Evolutionary conservation across 805 yeast species (phyloP), one percentile per base, ranked within the genome.

Genomic region (Yamadazyma ubonensis): DNA sequence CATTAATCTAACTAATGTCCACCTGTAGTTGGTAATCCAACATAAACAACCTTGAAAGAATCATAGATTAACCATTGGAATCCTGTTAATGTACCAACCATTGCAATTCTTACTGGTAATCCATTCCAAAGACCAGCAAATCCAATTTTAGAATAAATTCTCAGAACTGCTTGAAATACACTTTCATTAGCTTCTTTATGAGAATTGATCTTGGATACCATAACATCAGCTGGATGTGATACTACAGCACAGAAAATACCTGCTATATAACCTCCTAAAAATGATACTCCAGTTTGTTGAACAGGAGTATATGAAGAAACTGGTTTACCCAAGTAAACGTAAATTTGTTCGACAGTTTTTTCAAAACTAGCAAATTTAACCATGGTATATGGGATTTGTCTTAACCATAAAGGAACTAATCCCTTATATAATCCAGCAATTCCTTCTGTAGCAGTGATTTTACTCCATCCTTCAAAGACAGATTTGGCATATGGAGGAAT

Each of bases 331-430:
- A 91, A 71, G 43, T 71, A 74, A 20, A 70, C 52, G 69, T 93
- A 91, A 57, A 91, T 90, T 36, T 67, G 62, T 55, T 83, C 88
- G 22, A 91, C 97, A 38, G 90, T 85, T 59, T 80, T 85, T 70
- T 91, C 99, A 68, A 93, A 91, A 18, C 95, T 77, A 6, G 97
- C 91, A 64, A 91, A 93, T 68, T 93, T 91, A 46, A 86, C 95
- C 96, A 91, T 90, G 19, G 98, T 91, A 71, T 91, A 91, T n/a
- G 98, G 99, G 54, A 91, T 85, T 67, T 91, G 99, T 71, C 98
- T 83, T 43, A 81, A 78, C 98, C 98, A 93, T 49, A 91, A 73
- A 10, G 99, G 98, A 7, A 80, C 83, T 39, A 91, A 67, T 39
- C 98, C 98, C 57, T 86, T 84, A 71, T 90, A 91, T 37, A 91